phyloP scores from a whole-genome alignment of 352 stramenopile genomes.

The Phytophthora brassicae region DNA sequence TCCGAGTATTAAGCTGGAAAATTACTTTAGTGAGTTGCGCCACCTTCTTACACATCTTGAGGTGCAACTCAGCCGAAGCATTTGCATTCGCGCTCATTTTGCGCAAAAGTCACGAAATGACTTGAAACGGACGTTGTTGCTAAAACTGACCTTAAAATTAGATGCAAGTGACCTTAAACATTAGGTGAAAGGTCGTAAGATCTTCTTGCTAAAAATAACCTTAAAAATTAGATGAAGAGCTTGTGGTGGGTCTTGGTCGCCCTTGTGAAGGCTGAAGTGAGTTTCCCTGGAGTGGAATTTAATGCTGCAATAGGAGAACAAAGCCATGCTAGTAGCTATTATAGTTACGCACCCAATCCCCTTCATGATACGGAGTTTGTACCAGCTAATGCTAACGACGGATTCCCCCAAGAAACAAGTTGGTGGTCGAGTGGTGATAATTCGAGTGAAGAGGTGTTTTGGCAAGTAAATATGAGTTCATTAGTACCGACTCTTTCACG shows the following conservation, averaged over 20 bases:
- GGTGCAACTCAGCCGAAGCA: constrained; percentile 49
- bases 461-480: constrained; percentile 73
- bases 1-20: constrained; percentile 93
- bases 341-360: constrained; percentile 63
- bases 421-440: constrained; percentile 76
- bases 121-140: constrained; percentile 30
- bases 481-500: constrained; percentile 46
- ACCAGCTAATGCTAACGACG: constrained; percentile 68
- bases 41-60: constrained; percentile 96
- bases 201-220: too few relatives aligned
- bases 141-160: too few relatives aligned
- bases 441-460: constrained; percentile 51
- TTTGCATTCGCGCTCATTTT: constrained; percentile 21
- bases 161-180: too few relatives aligned
- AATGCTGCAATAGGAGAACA: constrained; percentile 59
- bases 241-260: constrained; percentile 12
- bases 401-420: constrained; percentile 66
- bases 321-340: constrained; percentile 74
- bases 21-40: constrained; percentile 94
- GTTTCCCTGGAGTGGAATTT: constrained; percentile 66
- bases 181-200: too few relatives aligned
- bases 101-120: background rate
- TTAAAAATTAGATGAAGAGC: constrained; percentile 25
- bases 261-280: constrained; percentile 31
- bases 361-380: constrained; percentile 64